Evolutionary conservation across 2,329 filamentous ascomycete species (phyloP).

Genomic region (Hymenoscyphus linearis): DNA sequence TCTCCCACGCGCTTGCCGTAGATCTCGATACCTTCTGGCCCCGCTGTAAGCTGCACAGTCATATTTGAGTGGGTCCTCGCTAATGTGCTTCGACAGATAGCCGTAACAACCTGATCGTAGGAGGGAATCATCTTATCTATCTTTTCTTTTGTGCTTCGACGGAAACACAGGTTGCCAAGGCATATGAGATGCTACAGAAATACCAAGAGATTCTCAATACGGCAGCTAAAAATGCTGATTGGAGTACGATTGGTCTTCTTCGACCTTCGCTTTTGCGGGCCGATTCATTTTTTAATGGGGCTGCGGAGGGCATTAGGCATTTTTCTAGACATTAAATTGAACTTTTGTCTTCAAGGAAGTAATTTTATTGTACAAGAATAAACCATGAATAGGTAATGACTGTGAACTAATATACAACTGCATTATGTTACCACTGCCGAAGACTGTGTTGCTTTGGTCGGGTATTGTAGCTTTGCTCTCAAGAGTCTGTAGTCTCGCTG

Average conservation of each 20-base stretch:
- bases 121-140: conserved; percentile 45
- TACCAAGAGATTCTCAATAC: conserved; percentile 13
- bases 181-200: conserved; percentile 16
- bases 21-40: conserved; percentile 14
- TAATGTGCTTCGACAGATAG: conserved; percentile 14
- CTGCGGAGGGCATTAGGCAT: conserved; percentile 14
- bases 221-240: conserved; percentile 10
- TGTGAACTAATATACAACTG: no score
- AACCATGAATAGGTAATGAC: background rate
- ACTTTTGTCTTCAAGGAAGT: background rate
- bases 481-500: conserved; percentile 25
- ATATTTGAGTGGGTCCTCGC: background rate
- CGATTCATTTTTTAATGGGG: conserved; percentile 18
- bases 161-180: conserved; percentile 12
- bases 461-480: conserved; percentile 25
- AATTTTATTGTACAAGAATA: background rate
- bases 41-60: conserved; percentile 10
- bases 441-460: conserved; percentile 4
- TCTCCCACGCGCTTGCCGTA: conserved; percentile 3
- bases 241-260: conserved; percentile 18
- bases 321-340: background rate
- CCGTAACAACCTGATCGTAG: conserved; percentile 42
- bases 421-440: background rate
- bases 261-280: conserved; percentile 15
- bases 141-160: conserved; percentile 40